These are phyloP conservation scores for Suhomyces emberorum DNA, from an alignment of 805 yeast genomes.

Conservation along the genomic window DNA sequence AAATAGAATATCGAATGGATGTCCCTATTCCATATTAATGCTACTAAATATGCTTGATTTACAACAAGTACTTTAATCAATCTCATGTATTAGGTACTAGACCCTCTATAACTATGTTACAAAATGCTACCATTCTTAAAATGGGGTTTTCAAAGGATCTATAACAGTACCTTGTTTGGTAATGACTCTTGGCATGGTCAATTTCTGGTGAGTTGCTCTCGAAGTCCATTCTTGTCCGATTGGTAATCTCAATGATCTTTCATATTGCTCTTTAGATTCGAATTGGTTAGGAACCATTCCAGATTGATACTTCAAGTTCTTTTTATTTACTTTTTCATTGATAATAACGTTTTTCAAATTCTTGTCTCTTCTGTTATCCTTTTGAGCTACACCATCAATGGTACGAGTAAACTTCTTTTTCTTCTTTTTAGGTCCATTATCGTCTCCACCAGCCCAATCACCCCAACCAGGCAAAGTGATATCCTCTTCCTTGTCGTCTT, in stretches of 20 bases:
- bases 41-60: no score
- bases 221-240: slow-evolving; percentile 96
- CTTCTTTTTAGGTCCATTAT: slow-evolving; percentile 29
- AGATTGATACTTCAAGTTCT: slow-evolving; percentile 80
- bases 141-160: slow-evolving; percentile 89
- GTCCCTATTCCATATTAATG: no score
- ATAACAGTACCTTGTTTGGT: slow-evolving; percentile 86
- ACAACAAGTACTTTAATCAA: no score
- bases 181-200: slow-evolving; percentile 84
- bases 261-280: slow-evolving; percentile 92
- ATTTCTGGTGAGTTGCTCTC: slow-evolving; percentile 77
- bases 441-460: slow-evolving; percentile 79
- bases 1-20: no score
- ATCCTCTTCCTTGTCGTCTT: slow-evolving; percentile 85
- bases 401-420: slow-evolving; percentile 66
- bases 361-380: slow-evolving; percentile 75
- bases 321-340: slow-evolving; percentile 83
- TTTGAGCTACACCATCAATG: slow-evolving; percentile 70
- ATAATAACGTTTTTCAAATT: slow-evolving; percentile 78
- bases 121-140: slow-evolving; percentile 38
- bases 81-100: background rate
- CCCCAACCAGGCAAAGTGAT: slow-evolving; percentile 97
- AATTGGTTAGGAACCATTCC: slow-evolving; percentile 92
- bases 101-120: background rate
- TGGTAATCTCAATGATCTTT: slow-evolving; percentile 91